phyloP scores from a whole-genome alignment of 305 asterid genomes.

The Fraxinus ornus region DNA sequence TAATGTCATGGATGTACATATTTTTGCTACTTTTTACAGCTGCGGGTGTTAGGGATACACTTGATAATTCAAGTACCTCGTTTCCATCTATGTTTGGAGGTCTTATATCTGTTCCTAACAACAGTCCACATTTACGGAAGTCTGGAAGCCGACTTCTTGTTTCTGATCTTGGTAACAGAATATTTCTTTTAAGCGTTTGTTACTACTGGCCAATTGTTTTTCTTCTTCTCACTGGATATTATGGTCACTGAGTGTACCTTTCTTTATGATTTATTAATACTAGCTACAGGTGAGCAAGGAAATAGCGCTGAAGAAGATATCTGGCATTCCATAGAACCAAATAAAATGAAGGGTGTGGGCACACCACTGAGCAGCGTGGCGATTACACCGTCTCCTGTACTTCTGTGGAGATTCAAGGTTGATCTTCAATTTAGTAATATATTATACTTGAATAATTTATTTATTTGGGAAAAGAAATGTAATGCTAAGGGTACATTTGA shows the following conservation, averaged over 20 bases:
- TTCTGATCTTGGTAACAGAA: constrained; percentile 66
- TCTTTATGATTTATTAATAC: constrained; percentile 13
- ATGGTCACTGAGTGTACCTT: background rate
- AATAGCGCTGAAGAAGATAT: constrained; percentile 57
- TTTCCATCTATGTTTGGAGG: constrained; percentile 98
- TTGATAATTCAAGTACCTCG: constrained; percentile 28
- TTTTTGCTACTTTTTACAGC: constrained; percentile 26
- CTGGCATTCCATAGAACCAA: constrained; percentile 42
- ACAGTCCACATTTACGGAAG: constrained; percentile 85
- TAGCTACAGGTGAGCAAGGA: constrained; percentile 48
- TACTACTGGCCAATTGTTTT: constrained; percentile 5
- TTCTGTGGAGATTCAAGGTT: constrained; percentile 97
- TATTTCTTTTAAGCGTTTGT: constrained; percentile 12
- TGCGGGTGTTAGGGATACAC: constrained; percentile 19
- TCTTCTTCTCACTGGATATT: background rate
- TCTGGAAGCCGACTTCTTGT: constrained; percentile 92
- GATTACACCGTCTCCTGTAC: constrained; percentile 76
- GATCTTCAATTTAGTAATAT: constrained; percentile 17
- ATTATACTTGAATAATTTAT: constrained; percentile 5
- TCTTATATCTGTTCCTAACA: constrained; percentile 54
- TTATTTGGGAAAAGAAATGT: background rate
- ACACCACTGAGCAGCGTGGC: constrained; percentile 62
- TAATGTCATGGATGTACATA: constrained; percentile 1
- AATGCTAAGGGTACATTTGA: background rate
- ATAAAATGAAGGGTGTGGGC: constrained; percentile 74